These are phyloP conservation scores for Medakamo hakoo DNA, from an alignment of 139 green algal genomes.

Conservation along the genomic window DNA sequence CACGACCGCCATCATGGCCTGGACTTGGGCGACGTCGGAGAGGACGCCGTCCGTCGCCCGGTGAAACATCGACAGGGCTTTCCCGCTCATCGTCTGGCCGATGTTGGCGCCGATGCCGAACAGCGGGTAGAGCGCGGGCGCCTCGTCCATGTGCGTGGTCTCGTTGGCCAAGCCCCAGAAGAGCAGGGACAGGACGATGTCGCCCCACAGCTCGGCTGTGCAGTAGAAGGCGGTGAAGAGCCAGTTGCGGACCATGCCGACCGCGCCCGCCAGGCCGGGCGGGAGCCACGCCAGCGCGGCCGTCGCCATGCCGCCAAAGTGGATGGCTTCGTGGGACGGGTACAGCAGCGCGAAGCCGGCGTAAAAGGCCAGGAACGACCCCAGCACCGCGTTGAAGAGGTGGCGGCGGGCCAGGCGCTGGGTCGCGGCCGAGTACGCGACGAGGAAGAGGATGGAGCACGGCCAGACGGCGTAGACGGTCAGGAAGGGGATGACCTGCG, in stretches of 20 bases:
- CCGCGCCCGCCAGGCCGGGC: slow-evolving; percentile 26
- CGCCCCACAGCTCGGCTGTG: slow-evolving; percentile 71
- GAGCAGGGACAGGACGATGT: slow-evolving; percentile 74
- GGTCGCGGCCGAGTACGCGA: slow-evolving; percentile 38
- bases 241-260: slow-evolving; percentile 85
- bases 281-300: slow-evolving; percentile 16
- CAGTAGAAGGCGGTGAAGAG: slow-evolving; percentile 92
- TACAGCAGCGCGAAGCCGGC: slow-evolving; percentile 66
- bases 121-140: slow-evolving; percentile 79
- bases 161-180: slow-evolving; percentile 95
- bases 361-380: slow-evolving; percentile 67
- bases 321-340: slow-evolving; percentile 58
- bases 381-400: slow-evolving; percentile 81
- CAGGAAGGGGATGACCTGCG: slow-evolving; percentile 50
- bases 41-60: not conserved
- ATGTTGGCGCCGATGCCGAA: slow-evolving; percentile 94
- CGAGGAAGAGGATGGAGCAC: slow-evolving; percentile 64
- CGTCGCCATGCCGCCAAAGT: slow-evolving; percentile 38
- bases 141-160: slow-evolving; percentile 71
- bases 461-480: slow-evolving; percentile 84
- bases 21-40: slow-evolving; percentile 17
- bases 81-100: slow-evolving; percentile 58
- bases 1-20: slow-evolving; percentile 14
- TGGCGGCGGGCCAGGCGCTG: slow-evolving; percentile 34
- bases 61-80: slow-evolving; percentile 17